phyloP scores from a whole-genome alignment of 2,329 filamentous ascomycete genomes.

The Teratosphaeria pseudoeucalypti region DNA sequence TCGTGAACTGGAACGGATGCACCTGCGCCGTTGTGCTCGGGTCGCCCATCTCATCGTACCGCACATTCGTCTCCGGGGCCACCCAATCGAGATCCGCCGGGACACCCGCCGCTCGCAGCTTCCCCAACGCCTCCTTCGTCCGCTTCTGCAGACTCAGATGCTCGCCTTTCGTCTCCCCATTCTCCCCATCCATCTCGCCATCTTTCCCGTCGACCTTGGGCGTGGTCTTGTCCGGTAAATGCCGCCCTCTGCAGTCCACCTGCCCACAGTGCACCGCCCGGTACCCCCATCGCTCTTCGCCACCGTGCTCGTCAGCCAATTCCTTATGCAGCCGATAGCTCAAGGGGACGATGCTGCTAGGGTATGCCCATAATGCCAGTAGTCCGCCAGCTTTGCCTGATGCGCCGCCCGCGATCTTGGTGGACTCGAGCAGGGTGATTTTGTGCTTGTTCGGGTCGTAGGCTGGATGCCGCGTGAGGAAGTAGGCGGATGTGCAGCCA shows the following conservation, averaged over 20 bases:
- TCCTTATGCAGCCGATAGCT: slow-evolving; percentile 76
- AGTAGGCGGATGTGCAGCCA: slow-evolving; percentile 85
- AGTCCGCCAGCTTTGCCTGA: slow-evolving; percentile 92
- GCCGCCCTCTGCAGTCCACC: slow-evolving; percentile 42
- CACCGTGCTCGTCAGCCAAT: slow-evolving; percentile 73
- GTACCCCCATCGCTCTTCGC: slow-evolving; percentile 76
- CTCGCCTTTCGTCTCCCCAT: slow-evolving; percentile 10
- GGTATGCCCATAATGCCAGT: slow-evolving; percentile 86
- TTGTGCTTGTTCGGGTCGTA: slow-evolving; percentile 66
- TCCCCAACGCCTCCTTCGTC: slow-evolving; percentile 39
- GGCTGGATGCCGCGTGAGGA: slow-evolving; percentile 70
- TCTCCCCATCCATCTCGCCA: slow-evolving; percentile 21
- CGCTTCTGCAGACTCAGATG: slow-evolving; percentile 47
- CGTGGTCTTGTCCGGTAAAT: slow-evolving; percentile 16
- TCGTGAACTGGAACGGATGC: slow-evolving; percentile 86
- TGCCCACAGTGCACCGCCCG: slow-evolving; percentile 65
- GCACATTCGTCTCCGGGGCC: slow-evolving; percentile 51
- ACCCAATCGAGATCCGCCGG: slow-evolving; percentile 82
- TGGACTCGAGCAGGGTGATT: slow-evolving; percentile 80
- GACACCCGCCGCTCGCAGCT: slow-evolving; percentile 49
- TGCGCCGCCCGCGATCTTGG: slow-evolving; percentile 75
- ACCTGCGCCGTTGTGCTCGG: slow-evolving; percentile 80
- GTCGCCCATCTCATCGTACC: slow-evolving; percentile 77
- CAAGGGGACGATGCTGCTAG: slow-evolving; percentile 68
- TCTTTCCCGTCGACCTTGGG: slow-evolving; percentile 6